Conservation (phyloP, 2,329 filamentous ascomycete genomes). For the Phaeosphaeriaceae sp. region DNA sequence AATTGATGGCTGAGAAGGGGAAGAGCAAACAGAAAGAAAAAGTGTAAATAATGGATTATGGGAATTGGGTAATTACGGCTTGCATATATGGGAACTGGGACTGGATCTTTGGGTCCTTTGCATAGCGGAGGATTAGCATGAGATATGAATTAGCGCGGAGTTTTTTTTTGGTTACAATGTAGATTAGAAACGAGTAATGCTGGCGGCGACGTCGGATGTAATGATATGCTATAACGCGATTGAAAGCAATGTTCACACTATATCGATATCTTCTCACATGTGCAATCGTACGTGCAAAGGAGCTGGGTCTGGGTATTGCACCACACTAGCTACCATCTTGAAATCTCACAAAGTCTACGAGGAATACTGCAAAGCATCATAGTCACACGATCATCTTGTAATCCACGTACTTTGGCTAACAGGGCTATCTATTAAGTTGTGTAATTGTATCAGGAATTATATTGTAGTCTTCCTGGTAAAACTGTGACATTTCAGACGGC, state of each 20-base stretch:
- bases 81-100: not conserved
- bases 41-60: not conserved
- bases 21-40: not conserved
- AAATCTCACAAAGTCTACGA: too few relatives aligned
- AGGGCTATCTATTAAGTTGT: too few relatives aligned
- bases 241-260: not conserved
- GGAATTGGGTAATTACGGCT: not conserved
- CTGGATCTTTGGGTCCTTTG: not conserved
- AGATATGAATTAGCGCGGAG: not conserved
- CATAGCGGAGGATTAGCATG: not conserved
- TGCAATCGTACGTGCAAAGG: too few relatives aligned
- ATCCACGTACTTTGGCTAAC: too few relatives aligned
- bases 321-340: too few relatives aligned
- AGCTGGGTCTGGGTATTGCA: too few relatives aligned
- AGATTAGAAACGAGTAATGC: not conserved
- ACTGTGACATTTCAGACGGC: too few relatives aligned
- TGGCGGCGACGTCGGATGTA: not conserved
- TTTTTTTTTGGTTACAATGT: not conserved
- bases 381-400: too few relatives aligned
- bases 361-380: too few relatives aligned
- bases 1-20: not conserved
- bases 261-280: too few relatives aligned
- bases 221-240: not conserved
- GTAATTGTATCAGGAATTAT: too few relatives aligned
- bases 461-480: too few relatives aligned